Evolutionary conservation across 2,329 filamentous ascomycete species (phyloP).

Genomic region (Stachybotrys chlorohalonatus): DNA sequence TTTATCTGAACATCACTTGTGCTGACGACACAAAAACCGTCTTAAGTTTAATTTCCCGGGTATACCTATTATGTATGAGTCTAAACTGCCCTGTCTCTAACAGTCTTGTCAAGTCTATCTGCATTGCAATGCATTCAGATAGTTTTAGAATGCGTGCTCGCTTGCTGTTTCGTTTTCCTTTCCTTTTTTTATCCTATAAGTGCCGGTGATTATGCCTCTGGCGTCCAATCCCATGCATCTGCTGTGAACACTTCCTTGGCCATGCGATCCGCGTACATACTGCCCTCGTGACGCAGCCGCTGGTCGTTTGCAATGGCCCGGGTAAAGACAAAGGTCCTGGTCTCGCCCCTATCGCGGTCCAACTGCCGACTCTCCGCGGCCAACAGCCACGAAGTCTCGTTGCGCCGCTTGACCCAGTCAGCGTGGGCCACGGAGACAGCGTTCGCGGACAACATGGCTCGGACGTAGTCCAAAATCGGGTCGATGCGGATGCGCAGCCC

Average conservation of each 20-base stretch:
- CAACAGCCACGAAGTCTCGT: constrained; percentile 29
- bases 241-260: constrained; percentile 47
- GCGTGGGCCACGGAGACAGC: constrained; percentile 32
- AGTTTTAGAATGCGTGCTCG: no score
- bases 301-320: constrained; percentile 40
- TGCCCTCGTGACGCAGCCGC: constrained; percentile 37
- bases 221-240: constrained; percentile 51
- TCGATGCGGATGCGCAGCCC: constrained; percentile 57
- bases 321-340: constrained; percentile 37
- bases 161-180: no score
- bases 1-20: neutral
- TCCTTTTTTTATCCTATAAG: neutral
- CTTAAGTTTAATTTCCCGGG: neutral
- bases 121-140: no score
- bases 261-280: constrained; percentile 40
- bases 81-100: neutral
- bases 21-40: neutral
- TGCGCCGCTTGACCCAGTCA: constrained; percentile 35
- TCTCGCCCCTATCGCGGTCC: constrained; percentile 6
- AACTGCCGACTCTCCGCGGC: constrained; percentile 7
- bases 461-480: constrained; percentile 56
- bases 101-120: no score
- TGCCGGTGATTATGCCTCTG: constrained; percentile 21
- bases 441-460: constrained; percentile 42
- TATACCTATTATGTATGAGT: neutral